These are phyloP conservation scores for Metschnikowia reukaufii DNA, from an alignment of 805 yeast genomes.

Conservation along the genomic window DNA sequence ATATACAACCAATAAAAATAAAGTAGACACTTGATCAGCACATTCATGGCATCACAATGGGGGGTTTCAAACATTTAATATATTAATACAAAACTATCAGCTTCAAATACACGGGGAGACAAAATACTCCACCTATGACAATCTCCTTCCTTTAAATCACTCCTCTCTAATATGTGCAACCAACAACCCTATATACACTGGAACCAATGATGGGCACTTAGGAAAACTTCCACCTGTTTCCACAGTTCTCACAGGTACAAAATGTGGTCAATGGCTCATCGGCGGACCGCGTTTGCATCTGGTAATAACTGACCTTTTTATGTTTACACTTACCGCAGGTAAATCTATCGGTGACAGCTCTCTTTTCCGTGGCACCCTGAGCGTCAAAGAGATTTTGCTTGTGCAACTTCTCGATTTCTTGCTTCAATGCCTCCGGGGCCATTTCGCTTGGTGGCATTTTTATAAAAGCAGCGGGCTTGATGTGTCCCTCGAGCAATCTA, in stretches of 20 bases:
- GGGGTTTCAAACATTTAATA: conserved; percentile 1
- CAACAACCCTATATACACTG: not conserved
- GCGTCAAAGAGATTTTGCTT: conserved; percentile 92
- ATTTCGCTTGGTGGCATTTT: conserved; percentile 89
- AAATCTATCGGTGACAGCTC: conserved; percentile 95
- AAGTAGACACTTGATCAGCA: too few relatives aligned
- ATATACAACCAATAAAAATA: not conserved
- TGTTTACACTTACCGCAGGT: conserved; percentile 98
- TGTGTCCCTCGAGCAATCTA: conserved; percentile 64
- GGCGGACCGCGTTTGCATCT: conserved; percentile 96
- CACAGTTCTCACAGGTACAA: conserved; percentile 97
- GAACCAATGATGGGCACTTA: conserved; percentile 25
- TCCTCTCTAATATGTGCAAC: not conserved
- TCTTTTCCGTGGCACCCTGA: conserved; percentile 93
- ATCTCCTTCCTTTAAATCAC: not conserved
- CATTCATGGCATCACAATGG: too few relatives aligned
- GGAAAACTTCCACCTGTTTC: conserved; percentile 97
- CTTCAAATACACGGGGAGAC: not conserved
- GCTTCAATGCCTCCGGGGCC: conserved; percentile 89
- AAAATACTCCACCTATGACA: not conserved
- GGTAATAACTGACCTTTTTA: conserved; percentile 94
- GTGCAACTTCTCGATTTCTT: conserved; percentile 81
- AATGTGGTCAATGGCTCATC: conserved; percentile 98
- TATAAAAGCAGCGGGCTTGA: conserved; percentile 64
- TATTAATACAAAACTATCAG: conserved; percentile 6